Evolutionary conservation across 1,284 basidiomycete species (phyloP), one percentile per base, ranked within the genome.

Genomic region (Coriolopsis trogii): DNA sequence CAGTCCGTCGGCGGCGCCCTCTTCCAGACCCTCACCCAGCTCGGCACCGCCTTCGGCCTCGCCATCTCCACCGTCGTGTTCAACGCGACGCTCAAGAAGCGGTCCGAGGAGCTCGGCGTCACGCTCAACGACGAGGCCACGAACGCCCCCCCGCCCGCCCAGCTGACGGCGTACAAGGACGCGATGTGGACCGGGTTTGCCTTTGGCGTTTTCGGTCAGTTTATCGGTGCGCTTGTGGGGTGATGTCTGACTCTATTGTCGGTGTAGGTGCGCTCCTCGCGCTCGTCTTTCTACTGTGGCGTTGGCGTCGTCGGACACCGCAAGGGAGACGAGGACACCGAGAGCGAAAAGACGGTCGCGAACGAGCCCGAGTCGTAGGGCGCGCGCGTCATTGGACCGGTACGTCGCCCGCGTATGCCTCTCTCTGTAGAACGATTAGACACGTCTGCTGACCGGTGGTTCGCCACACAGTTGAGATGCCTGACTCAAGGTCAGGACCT

Each of bases 1-100:
- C 91, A 94, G 67, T 85, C 82, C 63, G 77, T 93, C 1, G 85
- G 87, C 1, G 90, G 89, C 3, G 91, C 83, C 2, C 58, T 91
- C 34, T 90, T 89, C 66, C 85, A 89, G 62, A 89, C 86, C 24
- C 85, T 91, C 80, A 83, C 80, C 3, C 86, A 88, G 82, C 70
- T 93, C 12, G 91, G 91, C 15, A 84, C 84, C 0, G 80, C 89
- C 2, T 78, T 92, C 33, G 91, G 91, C 7, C 74, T 93, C 13
- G 85, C 90, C 13, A 76, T 91, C 28, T 81, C 85, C 2, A 89
- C 88, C 4, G 85, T 93, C 45, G 84, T 91, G 21, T 86, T 83
- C 66, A 78, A 89, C 61, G 67, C 72, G 4, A 76, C 81, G n/a
- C 67, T 78, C 5, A 56, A 44, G 21, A 58, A 61, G 25, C 59